These are phyloP conservation scores for Solanum ossicruentum DNA, from an alignment of 257 asterid genomes.

Conservation along the genomic window DNA sequence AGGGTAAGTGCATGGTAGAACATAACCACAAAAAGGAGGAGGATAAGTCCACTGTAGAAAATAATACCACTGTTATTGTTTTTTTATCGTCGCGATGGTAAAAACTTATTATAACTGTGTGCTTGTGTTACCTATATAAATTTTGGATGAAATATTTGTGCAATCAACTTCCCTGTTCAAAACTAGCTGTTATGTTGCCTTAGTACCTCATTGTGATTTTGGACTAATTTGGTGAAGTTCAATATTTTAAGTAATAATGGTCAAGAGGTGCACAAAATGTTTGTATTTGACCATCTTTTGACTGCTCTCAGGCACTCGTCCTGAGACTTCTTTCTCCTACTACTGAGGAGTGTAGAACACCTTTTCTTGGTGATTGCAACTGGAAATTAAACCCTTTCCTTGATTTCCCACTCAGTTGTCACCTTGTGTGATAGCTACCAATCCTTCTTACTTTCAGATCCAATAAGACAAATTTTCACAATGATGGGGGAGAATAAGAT, in stretches of 20 bases:
- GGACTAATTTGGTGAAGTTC: neutral
- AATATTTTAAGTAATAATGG: neutral
- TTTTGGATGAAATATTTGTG: neutral
- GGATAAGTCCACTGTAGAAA: neutral
- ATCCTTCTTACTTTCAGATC: no score
- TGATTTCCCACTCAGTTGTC: no score
- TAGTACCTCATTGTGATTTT: neutral
- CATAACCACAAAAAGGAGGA: neutral
- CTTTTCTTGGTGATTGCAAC: no score
- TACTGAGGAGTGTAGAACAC: no score
- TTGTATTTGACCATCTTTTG: neutral
- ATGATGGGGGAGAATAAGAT: no score
- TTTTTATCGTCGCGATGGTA: neutral
- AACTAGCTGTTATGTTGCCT: neutral
- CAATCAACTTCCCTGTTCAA: neutral
- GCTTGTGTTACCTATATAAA: neutral
- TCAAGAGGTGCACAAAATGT: neutral
- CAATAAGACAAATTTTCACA: no score
- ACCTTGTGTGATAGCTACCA: no score
- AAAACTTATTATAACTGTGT: neutral
- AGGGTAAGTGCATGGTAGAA: neutral
- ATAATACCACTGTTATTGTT: neutral
- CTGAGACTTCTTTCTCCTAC: no score
- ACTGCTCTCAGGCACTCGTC: no score
- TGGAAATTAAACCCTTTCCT: no score